Percentiles rank a stretch among this genome's conserved stretches.
Evolutionary conservation across 768 basidiomycete genomes (phyloP).

Genomic region (Terana coerulea): DNA sequence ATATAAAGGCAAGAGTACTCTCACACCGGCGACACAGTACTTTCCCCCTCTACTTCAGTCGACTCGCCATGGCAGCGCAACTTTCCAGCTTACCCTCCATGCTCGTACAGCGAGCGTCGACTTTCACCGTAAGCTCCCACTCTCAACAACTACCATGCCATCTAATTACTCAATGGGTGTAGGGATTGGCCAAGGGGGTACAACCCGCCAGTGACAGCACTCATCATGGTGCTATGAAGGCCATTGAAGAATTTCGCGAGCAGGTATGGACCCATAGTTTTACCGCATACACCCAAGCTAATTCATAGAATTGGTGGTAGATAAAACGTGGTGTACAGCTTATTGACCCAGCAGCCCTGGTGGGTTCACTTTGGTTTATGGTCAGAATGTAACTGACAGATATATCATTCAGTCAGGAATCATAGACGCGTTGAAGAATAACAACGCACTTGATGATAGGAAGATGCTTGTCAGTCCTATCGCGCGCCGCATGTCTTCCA

Average conservation of each 20-base stretch:
- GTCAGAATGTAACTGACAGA: not conserved
- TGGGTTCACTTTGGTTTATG: constrained; percentile 24
- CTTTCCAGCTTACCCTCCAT: not conserved
- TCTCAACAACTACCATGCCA: not conserved
- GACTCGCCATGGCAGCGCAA: not conserved
- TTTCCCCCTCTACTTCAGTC: too few relatives aligned
- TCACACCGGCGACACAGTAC: too few relatives aligned
- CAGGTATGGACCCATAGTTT: not conserved
- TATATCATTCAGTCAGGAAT: constrained; percentile 43
- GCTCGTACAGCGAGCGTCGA: not conserved
- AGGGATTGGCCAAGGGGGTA: not conserved
- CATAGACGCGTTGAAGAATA: constrained; percentile 57
- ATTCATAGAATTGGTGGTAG: constrained; percentile 24
- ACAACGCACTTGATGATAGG: constrained; percentile 68
- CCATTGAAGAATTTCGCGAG: not conserved
- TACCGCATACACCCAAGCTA: too few relatives aligned
- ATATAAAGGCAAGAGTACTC: too few relatives aligned
- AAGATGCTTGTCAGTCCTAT: constrained; percentile 60
- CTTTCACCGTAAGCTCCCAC: not conserved
- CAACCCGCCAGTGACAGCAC: not conserved
- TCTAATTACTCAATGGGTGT: not conserved
- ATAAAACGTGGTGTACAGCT: constrained; percentile 41
- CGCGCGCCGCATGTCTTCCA: not conserved
- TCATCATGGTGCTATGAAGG: not conserved
- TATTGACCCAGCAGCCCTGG: constrained; percentile 39